phyloP scores from a whole-genome alignment of 176 grass and related monocot species.

The Bothriochloa decipiens region DNA sequence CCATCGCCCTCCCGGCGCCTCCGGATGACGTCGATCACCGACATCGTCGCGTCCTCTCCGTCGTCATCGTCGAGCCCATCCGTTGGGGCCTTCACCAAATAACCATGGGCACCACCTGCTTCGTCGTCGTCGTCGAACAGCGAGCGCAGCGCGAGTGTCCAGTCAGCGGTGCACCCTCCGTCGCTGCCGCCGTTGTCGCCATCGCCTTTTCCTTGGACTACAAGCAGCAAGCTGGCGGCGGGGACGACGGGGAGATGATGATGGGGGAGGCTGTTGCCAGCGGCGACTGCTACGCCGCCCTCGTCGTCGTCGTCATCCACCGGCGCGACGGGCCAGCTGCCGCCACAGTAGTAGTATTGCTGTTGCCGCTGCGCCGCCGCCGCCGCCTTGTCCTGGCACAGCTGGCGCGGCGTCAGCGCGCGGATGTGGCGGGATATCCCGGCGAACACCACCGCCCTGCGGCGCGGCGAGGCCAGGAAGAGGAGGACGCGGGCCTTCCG shows the following conservation, averaged over 20 bases:
- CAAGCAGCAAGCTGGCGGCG: neutral
- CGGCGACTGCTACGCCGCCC: neutral
- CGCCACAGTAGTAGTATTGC: neutral
- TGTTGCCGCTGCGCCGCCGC: neutral
- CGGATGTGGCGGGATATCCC: conserved; percentile 46
- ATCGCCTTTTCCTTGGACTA: neutral
- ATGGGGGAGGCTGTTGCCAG: neutral
- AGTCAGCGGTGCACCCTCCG: neutral
- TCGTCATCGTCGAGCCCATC: conserved; percentile 38
- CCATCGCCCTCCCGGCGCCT: conserved; percentile 59
- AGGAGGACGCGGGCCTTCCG: conserved; percentile 63
- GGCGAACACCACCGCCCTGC: conserved; percentile 56
- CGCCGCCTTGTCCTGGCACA: neutral
- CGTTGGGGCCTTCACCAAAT: neutral
- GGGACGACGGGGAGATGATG: neutral
- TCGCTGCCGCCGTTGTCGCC: neutral
- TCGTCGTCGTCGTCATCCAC: conserved; percentile 3
- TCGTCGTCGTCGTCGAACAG: conserved; percentile 57
- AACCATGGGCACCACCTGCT: neutral
- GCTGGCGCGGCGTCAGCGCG: conserved; percentile 38
- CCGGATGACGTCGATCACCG: conserved; percentile 79
- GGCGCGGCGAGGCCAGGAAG: conserved; percentile 64
- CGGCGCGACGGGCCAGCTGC: neutral
- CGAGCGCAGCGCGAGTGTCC: conserved; percentile 53
- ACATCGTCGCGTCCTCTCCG: conserved; percentile 31